phyloP scores from a whole-genome alignment of 2,329 filamentous ascomycete genomes.

The Colletotrichum abscissum region DNA sequence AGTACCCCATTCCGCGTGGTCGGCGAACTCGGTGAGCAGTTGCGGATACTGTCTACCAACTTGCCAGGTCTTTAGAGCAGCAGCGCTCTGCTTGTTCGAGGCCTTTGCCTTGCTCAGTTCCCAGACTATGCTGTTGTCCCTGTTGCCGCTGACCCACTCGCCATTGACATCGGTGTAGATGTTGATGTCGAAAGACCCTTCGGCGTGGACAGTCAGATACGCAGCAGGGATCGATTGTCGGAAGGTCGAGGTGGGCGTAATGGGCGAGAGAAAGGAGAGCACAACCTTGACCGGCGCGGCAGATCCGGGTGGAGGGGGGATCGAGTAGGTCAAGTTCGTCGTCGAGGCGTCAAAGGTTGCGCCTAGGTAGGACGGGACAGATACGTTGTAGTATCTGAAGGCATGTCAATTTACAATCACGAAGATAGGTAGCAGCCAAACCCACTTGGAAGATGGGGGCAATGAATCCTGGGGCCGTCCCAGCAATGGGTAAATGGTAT shows the following conservation, averaged over 20 bases:
- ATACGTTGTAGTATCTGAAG: constrained; percentile 49
- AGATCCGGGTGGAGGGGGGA: constrained; percentile 44
- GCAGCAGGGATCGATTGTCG: constrained; percentile 85
- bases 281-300: constrained; percentile 49
- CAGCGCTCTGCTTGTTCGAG: constrained; percentile 46
- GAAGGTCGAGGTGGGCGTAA: constrained; percentile 84
- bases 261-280: constrained; percentile 75
- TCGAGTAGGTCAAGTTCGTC: constrained; percentile 61
- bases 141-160: constrained; percentile 85
- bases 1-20: constrained; percentile 87
- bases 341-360: constrained; percentile 61
- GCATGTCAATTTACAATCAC: constrained; percentile 9
- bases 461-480: constrained; percentile 64
- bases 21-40: constrained; percentile 78
- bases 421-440: not conserved
- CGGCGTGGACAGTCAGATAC: constrained; percentile 78
- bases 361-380: constrained; percentile 56
- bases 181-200: constrained; percentile 73
- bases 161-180: constrained; percentile 77
- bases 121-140: constrained; percentile 78
- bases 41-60: constrained; percentile 70
- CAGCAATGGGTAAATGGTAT: constrained; percentile 61
- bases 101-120: constrained; percentile 61
- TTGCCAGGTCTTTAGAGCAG: constrained; percentile 73
- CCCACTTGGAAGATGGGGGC: constrained; percentile 40